Base-by-base conservation (phyloP, 176 grass and related monocot genomes). In the Avena atlantica region DNA sequence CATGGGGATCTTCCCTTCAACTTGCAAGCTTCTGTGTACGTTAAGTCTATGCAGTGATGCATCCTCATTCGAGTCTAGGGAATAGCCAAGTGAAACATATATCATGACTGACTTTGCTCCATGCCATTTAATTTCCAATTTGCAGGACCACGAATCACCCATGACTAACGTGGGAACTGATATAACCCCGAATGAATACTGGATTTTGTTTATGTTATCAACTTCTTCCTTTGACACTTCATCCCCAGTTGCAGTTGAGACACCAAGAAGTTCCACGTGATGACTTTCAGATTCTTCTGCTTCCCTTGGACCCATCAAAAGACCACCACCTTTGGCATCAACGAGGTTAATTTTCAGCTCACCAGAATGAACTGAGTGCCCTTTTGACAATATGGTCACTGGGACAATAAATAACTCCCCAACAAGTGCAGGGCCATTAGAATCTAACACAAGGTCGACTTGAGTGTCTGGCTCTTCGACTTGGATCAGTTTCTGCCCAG, bases 281-380 rank as follows among this genome's bases (percentile, higher is more conserved):
- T 96, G 92, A 74, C 83, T 94, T 72, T 92, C 94, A 89, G 89
- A 89, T 86, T 92, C 82, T 51, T 99, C 97, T 83, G 92, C 71
- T 90, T 99, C 97, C 81, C 90, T 91, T 31, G 97, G 97, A 84
- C 92, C 96, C 94, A 96, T 93, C 86, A 99, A 83, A 62, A 93
- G 78, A 70, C 97, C 97, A 76, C 93, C 93, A 65, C 97, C 97
- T 91, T 88, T 92, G 60, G 97, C 97, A 70, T 99, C 97, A 1
- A 99, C 92, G 68, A 99, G 92, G 87, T 99, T 99, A 91, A 99
- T 93, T 84, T 99, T 99, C 86, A 99, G 89, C 84, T 99, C 97
- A 70, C 94, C 97, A 83, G 83, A 93, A 94, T 91, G 87, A 58
- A 99, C 71, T 76, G 84, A 73, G 44, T 94, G 93, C 27, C 92